Base-by-base conservation (phyloP, 1,284 basidiomycete species). In the Sporisorium iseilematis-ciliati region DNA sequence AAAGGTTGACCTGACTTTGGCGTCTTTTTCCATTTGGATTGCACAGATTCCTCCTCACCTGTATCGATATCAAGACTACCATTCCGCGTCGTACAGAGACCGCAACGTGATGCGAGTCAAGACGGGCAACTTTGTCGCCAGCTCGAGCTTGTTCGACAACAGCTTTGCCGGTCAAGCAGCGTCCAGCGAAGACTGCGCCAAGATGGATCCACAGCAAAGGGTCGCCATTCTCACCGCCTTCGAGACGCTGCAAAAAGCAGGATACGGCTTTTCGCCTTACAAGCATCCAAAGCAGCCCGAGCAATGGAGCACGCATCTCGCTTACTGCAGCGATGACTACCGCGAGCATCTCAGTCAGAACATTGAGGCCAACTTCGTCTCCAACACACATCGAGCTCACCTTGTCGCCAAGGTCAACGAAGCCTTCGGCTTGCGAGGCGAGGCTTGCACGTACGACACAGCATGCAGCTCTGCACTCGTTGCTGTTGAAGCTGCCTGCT, bases 91-190 rank as follows among this genome's bases (percentile, higher is more conserved):
- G 26, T 78, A 78, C 50, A 51, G 73, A 10, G 77, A 78, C 18
- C 72, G 71, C 48, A 78, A 78, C 58, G 66, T 72, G 16, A 72
- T 78, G 69, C 73, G 77, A 12, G 77, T 75, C 41, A 65, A 57
- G 20, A 68, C 65, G 3, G 64, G 59, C 21, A 78, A 78, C 50
- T 69, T 65, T 38, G 29, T 78, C n/a, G 53, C 55, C 14, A 26
- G 29, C n/a, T 61, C 76, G 0, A 51, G 62, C 46, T 25, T 65
- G 14, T 75, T 75, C n/a, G 77, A 79, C 35, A 57, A 45, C 33
- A 59, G 51, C 48, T 48, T 76, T 11, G 45, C 76, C 14, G 61
- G 58, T 3, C 42, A 58, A 16, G 38, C 25, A 4, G 38, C 49
- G 1, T 57, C 64, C 16, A n/a, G 29, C 23, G 57, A 66, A 11